These are phyloP conservation scores for Auriculariales sp. DNA, from an alignment of 768 basidiomycete genomes.

Conservation along the genomic window DNA sequence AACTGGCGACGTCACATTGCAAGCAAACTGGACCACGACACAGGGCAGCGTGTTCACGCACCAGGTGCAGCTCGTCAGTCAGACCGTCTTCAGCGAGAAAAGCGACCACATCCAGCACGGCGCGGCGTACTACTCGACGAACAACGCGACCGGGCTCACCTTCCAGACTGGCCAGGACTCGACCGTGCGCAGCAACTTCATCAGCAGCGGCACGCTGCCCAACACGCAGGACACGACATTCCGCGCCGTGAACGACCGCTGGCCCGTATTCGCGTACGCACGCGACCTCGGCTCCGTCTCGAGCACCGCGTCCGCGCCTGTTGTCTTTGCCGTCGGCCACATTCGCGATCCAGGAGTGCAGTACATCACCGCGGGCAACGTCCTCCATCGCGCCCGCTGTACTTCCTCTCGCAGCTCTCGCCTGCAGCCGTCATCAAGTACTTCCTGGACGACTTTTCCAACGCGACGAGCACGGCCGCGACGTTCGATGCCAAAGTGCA, in stretches of 20 bases:
- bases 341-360: conserved; percentile 22
- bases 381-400: conserved; percentile 17
- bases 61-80: conserved; percentile 9
- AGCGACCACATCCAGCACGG: conserved; percentile 50
- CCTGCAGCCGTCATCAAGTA: conserved; percentile 13
- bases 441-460: conserved; percentile 18
- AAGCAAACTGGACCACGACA: conserved; percentile 42
- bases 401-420: conserved; percentile 18
- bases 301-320: conserved; percentile 10
- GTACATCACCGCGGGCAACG: conserved; percentile 20
- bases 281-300: conserved; percentile 8
- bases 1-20: conserved; percentile 18
- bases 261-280: conserved; percentile 10
- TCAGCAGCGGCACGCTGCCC: conserved; percentile 6
- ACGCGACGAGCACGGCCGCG: conserved; percentile 16
- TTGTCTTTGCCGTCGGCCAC: conserved; percentile 21
- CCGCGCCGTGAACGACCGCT: conserved; percentile 9
- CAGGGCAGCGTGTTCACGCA: conserved; percentile 27
- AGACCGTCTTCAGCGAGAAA: conserved; percentile 22
- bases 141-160: conserved; percentile 18
- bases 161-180: conserved; percentile 10
- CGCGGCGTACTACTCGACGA: conserved; percentile 45
- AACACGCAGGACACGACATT: conserved; percentile 10
- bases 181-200: conserved; percentile 8
- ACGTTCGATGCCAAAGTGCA: conserved; percentile 19